Conservation (phyloP, 306 rosid genomes). For the Rosa persica region DNA sequence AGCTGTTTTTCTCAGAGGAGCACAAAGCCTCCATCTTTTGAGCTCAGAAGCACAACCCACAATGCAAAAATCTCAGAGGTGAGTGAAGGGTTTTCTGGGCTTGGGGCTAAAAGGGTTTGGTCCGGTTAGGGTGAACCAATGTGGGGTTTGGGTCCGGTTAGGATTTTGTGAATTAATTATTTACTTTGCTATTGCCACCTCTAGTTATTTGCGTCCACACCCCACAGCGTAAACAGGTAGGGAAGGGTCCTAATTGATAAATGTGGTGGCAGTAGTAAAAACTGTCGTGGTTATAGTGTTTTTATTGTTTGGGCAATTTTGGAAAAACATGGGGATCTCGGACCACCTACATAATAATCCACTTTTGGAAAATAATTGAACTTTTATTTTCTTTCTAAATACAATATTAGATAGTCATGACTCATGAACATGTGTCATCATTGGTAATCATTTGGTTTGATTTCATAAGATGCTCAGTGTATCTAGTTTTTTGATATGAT, state of each 20-base stretch:
- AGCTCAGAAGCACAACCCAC: constrained; percentile 20
- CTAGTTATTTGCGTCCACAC: constrained; percentile 17
- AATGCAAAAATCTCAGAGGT: neutral
- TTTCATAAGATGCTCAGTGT: too few species aligned
- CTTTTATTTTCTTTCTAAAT: too few species aligned
- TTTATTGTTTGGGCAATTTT: neutral
- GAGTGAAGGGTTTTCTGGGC: constrained; percentile 25
- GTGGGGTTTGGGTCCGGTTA: constrained; percentile 43
- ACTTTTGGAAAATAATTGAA: too few species aligned
- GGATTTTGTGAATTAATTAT: constrained; percentile 39
- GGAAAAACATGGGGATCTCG: neutral
- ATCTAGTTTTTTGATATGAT: too few species aligned
- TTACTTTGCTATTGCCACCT: constrained; percentile 18
- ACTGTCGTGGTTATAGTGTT: neutral
- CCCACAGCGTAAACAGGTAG: neutral
- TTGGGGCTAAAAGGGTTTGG: constrained; percentile 35
- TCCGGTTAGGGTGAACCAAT: constrained; percentile 52
- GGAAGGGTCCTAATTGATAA: neutral
- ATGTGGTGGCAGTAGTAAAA: neutral
- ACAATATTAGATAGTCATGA: too few species aligned
- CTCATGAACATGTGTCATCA: too few species aligned
- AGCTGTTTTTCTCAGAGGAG: constrained; percentile 26
- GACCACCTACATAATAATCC: too few species aligned
- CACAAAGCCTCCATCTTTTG: constrained; percentile 42
- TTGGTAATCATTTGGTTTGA: too few species aligned